A percentile compares a stretch with the other conserved stretches of the same genome.
These are phyloP conservation scores for Talaromyces thailandensis DNA, from an alignment of 495 filamentous ascomycete species.

Conservation along the genomic window DNA sequence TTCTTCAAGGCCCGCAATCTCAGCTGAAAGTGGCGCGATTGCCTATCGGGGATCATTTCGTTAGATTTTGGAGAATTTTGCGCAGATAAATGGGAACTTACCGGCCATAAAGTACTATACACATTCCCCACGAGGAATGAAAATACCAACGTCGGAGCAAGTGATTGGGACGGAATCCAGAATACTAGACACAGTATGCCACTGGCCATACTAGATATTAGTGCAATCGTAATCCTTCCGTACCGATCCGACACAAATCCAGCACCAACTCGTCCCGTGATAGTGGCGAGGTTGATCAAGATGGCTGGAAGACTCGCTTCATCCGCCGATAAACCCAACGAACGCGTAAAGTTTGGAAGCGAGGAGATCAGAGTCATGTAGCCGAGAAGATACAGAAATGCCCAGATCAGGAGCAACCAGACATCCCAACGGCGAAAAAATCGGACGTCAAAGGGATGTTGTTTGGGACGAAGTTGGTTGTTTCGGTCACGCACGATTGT, in stretches of 20 bases:
- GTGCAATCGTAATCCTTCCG: constrained; percentile 62
- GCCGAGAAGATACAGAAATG: constrained; percentile 56
- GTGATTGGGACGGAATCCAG: constrained; percentile 46
- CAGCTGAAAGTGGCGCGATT: neutral
- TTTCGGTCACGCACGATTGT: constrained; percentile 63
- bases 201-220: constrained; percentile 47
- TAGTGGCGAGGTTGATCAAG: constrained; percentile 17
- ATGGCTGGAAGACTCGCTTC: constrained; percentile 8
- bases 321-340: constrained; percentile 54
- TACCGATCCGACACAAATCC: constrained; percentile 57
- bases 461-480: constrained; percentile 21
- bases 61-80: neutral
- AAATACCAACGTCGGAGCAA: neutral
- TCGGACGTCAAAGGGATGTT: neutral
- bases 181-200: constrained; percentile 55
- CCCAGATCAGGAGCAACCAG: constrained; percentile 51
- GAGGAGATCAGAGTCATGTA: constrained; percentile 68
- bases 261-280: constrained; percentile 55
- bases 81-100: neutral
- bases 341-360: constrained; percentile 57
- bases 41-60: neutral
- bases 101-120: neutral
- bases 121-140: neutral
- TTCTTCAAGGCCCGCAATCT: neutral
- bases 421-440: constrained; percentile 33